Evolutionary conservation across 768 basidiomycete genomes (phyloP), one percentile per base, ranked within the genome.

Genomic region (Hemileccinum rubropunctum): DNA sequence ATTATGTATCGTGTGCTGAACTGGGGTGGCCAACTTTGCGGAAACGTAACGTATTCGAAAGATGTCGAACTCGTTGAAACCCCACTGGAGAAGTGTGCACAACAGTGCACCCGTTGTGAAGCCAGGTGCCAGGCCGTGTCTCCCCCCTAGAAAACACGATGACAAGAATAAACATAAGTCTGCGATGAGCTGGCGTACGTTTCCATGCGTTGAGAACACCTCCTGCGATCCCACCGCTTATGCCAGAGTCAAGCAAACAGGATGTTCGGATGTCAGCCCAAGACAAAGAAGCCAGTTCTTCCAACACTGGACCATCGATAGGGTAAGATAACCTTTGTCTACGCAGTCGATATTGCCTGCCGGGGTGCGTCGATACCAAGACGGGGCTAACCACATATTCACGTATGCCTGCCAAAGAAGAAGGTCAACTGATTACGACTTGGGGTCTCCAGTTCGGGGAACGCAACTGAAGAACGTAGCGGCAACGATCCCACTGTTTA

Each of bases 391-490:
- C 69, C n/a, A 80, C 60, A 61, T 83, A 89, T 74, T 93, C 92
- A 52, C 90, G 80, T 45, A 87, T 64, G 50, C 81, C 92, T 93
- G 54, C 14, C 45, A 40, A 27, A 44, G 34, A 30, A 45, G 3
- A 37, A 15, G 23, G 32, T 53, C 41, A 45, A 43, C 56, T 14
- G 0, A 42, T 39, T 21, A 32, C 3, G 21, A 30, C 5, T 15
- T 12, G 28, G 3, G 3, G 9, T 39, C 15, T 12, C 33, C 1
- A 14, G 8, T 21, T 41, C 20, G 37, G 11, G 28, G 4, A 27
- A 51, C 27, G 72, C 85, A 47, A 92, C 92, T 77, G 67, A 94
- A 93, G 70, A 94, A 94, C 0, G 83, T 78, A 9, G 81, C 74
- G 6, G 87, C 83, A 10, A 81, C 84, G 15, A 91, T 70, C 20